These are phyloP conservation scores for Claviceps spartinae DNA, from an alignment of 2,329 filamentous ascomycete species.

Conservation along the genomic window DNA sequence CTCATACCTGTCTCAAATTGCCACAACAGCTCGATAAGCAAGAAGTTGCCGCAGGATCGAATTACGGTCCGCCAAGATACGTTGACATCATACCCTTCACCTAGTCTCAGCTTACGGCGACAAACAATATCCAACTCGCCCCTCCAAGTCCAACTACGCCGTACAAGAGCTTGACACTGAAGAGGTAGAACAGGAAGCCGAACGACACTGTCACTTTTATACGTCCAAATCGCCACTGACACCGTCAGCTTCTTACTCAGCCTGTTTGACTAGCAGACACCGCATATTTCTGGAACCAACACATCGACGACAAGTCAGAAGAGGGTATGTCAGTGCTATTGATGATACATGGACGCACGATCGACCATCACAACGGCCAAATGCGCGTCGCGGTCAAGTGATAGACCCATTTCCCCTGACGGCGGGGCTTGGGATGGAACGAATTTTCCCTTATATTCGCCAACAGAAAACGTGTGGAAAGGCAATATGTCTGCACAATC, in stretches of 20 bases:
- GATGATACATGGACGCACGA: slow-evolving; percentile 34
- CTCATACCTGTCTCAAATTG: slow-evolving; percentile 13
- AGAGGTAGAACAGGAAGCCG: background rate
- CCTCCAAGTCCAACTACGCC: background rate
- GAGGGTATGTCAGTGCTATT: slow-evolving; percentile 28
- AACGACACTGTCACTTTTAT: background rate
- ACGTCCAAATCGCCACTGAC: background rate
- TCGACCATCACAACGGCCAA: slow-evolving; percentile 28
- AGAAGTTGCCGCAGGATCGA: slow-evolving; percentile 15
- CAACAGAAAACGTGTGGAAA: slow-evolving; percentile 19
- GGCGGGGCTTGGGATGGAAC: slow-evolving; percentile 19
- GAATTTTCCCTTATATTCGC: slow-evolving; percentile 19
- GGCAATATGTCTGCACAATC: slow-evolving; percentile 13
- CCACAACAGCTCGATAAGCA: slow-evolving; percentile 16
- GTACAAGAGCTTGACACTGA: background rate
- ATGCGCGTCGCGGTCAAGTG: slow-evolving; percentile 32
- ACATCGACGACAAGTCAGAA: background rate
- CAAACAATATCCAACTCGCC: background rate
- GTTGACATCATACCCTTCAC: background rate
- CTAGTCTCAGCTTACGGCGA: slow-evolving; percentile 4
- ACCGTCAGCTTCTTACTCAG: background rate
- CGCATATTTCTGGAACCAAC: background rate
- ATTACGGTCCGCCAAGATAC: background rate
- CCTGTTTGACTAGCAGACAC: background rate
- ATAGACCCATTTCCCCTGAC: slow-evolving; percentile 31